Conservation (phyloP, 352 stramenopile species). For the Globisporangium sylvaticum region DNA sequence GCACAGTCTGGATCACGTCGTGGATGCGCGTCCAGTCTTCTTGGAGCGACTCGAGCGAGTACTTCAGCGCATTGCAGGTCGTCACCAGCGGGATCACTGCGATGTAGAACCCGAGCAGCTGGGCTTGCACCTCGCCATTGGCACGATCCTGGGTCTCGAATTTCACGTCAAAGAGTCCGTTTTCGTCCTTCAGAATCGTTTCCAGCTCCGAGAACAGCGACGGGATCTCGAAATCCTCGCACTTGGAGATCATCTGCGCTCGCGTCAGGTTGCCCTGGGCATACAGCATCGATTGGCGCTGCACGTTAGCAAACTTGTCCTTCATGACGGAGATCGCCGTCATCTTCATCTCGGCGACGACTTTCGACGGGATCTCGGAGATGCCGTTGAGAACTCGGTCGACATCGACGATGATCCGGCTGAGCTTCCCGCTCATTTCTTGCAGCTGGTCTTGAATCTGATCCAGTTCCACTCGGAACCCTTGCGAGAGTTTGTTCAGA, state of each 20-base stretch:
- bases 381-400: constrained; percentile 32
- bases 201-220: constrained; percentile 42
- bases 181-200: constrained; percentile 40
- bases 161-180: constrained; percentile 24
- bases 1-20: constrained; percentile 18
- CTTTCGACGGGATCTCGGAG: constrained; percentile 33
- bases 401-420: constrained; percentile 28
- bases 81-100: constrained; percentile 36
- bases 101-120: constrained; percentile 43
- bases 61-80: constrained; percentile 52
- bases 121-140: constrained; percentile 24
- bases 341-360: constrained; percentile 47
- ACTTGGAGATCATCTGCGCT: constrained; percentile 41
- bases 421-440: constrained; percentile 23
- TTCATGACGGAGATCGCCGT: constrained; percentile 41
- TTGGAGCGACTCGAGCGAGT: constrained; percentile 34
- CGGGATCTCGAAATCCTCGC: constrained; percentile 40
- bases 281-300: constrained; percentile 30
- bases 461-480: constrained; percentile 25
- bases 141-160: constrained; percentile 28
- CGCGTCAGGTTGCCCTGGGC: constrained; percentile 28
- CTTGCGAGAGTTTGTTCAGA: constrained; percentile 23
- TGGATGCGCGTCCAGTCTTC: constrained; percentile 29
- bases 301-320: constrained; percentile 40
- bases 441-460: constrained; percentile 28